Percentiles rank a stretch among this genome's conserved stretches.
Conservation (phyloP, 1,284 basidiomycete species). For the Vanrija sp. region DNA sequence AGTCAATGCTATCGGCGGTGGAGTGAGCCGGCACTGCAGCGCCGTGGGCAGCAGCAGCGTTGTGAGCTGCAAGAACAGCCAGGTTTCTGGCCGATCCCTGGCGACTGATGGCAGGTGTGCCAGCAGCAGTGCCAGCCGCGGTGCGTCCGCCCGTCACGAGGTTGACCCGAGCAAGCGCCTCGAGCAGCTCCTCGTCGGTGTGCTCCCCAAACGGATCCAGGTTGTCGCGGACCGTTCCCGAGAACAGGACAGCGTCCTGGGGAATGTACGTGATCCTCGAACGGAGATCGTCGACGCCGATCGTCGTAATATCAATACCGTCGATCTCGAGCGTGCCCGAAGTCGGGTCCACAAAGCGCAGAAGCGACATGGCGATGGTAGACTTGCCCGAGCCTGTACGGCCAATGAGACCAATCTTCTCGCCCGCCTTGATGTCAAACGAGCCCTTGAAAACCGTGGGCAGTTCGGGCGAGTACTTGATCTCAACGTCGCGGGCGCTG, state of each 20-base stretch:
- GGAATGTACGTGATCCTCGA: slow-evolving; percentile 51
- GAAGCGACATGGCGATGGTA: slow-evolving; percentile 75
- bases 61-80: slow-evolving; percentile 19
- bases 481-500: slow-evolving; percentile 64
- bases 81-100: slow-evolving; percentile 9
- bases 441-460: slow-evolving; percentile 75
- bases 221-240: slow-evolving; percentile 78
- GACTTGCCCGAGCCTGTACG: slow-evolving; percentile 48
- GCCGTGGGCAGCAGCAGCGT: background rate
- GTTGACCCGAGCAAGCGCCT: slow-evolving; percentile 48
- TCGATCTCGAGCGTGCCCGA: slow-evolving; percentile 76
- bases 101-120: slow-evolving; percentile 4
- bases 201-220: slow-evolving; percentile 83
- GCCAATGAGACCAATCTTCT: slow-evolving; percentile 64
- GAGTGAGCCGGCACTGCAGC: background rate
- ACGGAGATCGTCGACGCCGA: slow-evolving; percentile 75
- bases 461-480: slow-evolving; percentile 80
- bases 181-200: slow-evolving; percentile 68
- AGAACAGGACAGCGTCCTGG: slow-evolving; percentile 74
- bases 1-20: no score
- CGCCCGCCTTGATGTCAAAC: slow-evolving; percentile 65
- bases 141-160: slow-evolving; percentile 19
- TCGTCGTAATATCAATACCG: slow-evolving; percentile 81
- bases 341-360: slow-evolving; percentile 83
- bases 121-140: background rate